Evolutionary conservation across 1,139 yeast genomes (phyloP).

Genomic region (Suhomyces wounanorum): DNA sequence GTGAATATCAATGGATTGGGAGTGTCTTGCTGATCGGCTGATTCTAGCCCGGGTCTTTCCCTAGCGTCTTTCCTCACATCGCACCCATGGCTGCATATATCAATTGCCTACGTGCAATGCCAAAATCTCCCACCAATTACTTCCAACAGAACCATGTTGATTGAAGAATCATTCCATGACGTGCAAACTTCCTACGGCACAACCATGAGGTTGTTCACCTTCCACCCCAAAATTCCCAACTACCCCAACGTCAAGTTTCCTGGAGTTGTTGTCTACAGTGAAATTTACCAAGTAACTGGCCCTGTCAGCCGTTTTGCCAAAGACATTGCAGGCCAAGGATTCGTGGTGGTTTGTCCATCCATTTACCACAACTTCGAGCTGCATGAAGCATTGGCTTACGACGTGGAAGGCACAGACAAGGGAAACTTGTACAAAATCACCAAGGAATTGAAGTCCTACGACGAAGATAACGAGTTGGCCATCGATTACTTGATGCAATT

Average conservation of each 20-base stretch:
- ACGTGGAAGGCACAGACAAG: slow-evolving; percentile 70
- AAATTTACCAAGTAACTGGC: slow-evolving; percentile 78
- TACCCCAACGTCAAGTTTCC: slow-evolving; percentile 79
- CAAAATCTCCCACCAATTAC: neutral
- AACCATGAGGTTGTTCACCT: slow-evolving; percentile 64
- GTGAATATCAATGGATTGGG: too few species aligned
- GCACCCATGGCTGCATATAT: neutral
- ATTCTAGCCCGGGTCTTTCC: too few species aligned
- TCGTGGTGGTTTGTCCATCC: slow-evolving; percentile 75
- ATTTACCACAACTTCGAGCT: slow-evolving; percentile 73
- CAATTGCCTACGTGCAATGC: neutral
- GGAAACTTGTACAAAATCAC: slow-evolving; percentile 70
- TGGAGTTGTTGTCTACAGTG: slow-evolving; percentile 77
- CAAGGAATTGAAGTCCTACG: slow-evolving; percentile 72
- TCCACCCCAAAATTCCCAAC: slow-evolving; percentile 68
- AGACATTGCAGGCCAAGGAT: slow-evolving; percentile 79
- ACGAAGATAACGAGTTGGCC: slow-evolving; percentile 68
- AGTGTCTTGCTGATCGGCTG: too few species aligned
- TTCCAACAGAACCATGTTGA: slow-evolving; percentile 51
- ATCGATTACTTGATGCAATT: slow-evolving; percentile 61
- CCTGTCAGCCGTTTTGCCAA: slow-evolving; percentile 80
- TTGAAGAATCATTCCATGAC: slow-evolving; percentile 66
- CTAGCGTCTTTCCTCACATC: neutral
- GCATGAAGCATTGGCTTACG: slow-evolving; percentile 68
- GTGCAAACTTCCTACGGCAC: slow-evolving; percentile 68